Evolutionary conservation across 768 basidiomycete species (phyloP).

Genomic region (Tylopilus rubrobrunneus): DNA sequence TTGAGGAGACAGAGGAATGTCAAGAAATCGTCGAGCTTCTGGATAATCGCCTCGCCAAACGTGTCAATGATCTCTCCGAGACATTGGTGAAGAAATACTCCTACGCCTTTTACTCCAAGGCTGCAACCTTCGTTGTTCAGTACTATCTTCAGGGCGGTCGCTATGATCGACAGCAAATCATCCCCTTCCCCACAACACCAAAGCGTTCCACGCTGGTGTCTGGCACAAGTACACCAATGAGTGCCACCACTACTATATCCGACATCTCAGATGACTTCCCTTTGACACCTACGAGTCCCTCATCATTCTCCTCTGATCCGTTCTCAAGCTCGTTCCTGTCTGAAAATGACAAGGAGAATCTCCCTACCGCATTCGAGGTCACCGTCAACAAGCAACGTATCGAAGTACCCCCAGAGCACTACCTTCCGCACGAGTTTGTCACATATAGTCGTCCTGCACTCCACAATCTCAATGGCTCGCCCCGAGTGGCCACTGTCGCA

Average conservation of each 20-base stretch:
- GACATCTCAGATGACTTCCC: constrained; percentile 84
- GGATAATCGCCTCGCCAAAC: constrained; percentile 80
- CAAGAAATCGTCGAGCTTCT: constrained; percentile 81
- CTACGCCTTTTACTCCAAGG: constrained; percentile 93
- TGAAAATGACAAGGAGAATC: constrained; percentile 81
- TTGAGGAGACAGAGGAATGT: constrained; percentile 83
- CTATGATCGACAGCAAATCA: constrained; percentile 47
- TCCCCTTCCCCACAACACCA: constrained; percentile 63
- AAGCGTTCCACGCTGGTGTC: constrained; percentile 38
- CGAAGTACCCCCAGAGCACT: constrained; percentile 70
- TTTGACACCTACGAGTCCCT: constrained; percentile 73
- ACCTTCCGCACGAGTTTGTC: constrained; percentile 78
- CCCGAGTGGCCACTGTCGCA: constrained; percentile 51
- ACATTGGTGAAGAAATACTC: constrained; percentile 99
- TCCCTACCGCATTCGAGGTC: constrained; percentile 66
- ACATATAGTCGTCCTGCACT: constrained; percentile 74
- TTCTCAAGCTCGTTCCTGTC: constrained; percentile 58
- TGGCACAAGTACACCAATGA: constrained; percentile 68
- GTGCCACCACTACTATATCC: constrained; percentile 67
- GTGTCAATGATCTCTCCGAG: constrained; percentile 90
- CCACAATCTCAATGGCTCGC: constrained; percentile 70
- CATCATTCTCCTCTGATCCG: constrained; percentile 35
- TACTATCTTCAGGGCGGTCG: constrained; percentile 89
- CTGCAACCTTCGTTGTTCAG: constrained; percentile 89
- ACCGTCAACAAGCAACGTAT: constrained; percentile 66